phyloP scores from a whole-genome alignment of 1,139 yeast genomes.

The Geotrichum candidum region DNA sequence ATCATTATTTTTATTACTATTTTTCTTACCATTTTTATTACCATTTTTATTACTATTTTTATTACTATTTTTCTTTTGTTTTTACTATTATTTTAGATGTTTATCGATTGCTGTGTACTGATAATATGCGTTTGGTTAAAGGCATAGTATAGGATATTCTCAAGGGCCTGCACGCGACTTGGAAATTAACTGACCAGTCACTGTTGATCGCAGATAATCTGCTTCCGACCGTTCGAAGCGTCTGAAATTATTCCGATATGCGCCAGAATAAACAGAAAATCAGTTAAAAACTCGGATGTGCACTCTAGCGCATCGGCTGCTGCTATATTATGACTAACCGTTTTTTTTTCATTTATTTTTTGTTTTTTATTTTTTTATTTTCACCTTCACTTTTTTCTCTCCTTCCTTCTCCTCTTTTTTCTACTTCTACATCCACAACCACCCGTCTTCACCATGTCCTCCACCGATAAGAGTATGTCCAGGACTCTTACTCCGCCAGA shows the following conservation, averaged over 20 bases:
- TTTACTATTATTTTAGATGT: not conserved
- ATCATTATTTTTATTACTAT: not conserved
- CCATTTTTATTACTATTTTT: not conserved
- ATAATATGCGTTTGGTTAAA: not conserved
- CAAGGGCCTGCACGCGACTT: not conserved
- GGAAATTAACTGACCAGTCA: not conserved
- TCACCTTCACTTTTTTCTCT: not conserved
- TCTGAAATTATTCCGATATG: not conserved
- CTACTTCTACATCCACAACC: not conserved
- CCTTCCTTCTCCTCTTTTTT: not conserved
- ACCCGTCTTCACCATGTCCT: not conserved
- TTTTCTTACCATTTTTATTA: not conserved
- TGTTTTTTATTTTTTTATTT: not conserved
- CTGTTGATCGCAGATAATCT: not conserved
- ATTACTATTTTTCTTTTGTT: not conserved
- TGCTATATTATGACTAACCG: not conserved
- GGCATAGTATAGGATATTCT: not conserved
- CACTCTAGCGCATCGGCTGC: not conserved
- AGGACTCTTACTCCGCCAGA: not conserved
- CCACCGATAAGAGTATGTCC: constrained; percentile 9
- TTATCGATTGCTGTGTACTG: not conserved
- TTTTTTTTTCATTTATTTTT: not conserved
- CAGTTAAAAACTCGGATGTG: not conserved
- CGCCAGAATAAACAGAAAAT: not conserved
- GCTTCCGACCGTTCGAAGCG: not conserved